Base-by-base conservation (phyloP, 2,329 filamentous ascomycete species). In the Magnaporthales sp. region DNA sequence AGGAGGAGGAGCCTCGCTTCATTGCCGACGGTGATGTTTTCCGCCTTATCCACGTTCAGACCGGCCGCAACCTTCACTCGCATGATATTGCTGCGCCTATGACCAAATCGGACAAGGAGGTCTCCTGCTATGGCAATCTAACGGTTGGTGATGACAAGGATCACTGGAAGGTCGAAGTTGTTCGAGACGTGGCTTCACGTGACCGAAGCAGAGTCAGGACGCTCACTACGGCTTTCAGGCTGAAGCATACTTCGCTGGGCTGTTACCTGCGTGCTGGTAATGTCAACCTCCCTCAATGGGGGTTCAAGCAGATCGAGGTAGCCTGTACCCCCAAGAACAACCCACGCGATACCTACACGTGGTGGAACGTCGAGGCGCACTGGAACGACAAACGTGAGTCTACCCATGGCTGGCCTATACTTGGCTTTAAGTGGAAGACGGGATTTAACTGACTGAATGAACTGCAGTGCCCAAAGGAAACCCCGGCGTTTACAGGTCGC, bases 251-350 rank as follows among this genome's bases (percentile, higher is more conserved):
- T 58, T 84, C 88, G 66, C 84, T 98, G 66, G 91, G 91, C 71
- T 99, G 95, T 80, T 99, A 99, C 76, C 87, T 99, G 64, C 90
- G 93, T 70, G 96, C 95, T 68, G 94, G 93, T 72, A 99, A 96
- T 74, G 91, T 93, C 73, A 11, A 7, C 11, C 84, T 99, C 70
- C 95, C 95, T 65, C 95, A 98, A 77, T 99, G 95, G 95, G 95
- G 95, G 76, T 99, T 99, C 85, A 97, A 98, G 82, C 95, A 99
- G 80, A 98, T 99, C 71, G 95, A 99, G 80, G 93, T 95, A 46
- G 96, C 93, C 29, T 99, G 95, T 79, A 89, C 90, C 71, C 97
- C 96, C 83, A 87, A 90, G 72, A 97, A 97, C 82, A 95, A 94
- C 74, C 92, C 93, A 7, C 87, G 89, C 66, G 95, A 99, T 77